A percentile compares a stretch with the other conserved stretches of the same genome.
Conservation (phyloP, 176 grass and related monocot species). For the Juncus inflexus region DNA sequence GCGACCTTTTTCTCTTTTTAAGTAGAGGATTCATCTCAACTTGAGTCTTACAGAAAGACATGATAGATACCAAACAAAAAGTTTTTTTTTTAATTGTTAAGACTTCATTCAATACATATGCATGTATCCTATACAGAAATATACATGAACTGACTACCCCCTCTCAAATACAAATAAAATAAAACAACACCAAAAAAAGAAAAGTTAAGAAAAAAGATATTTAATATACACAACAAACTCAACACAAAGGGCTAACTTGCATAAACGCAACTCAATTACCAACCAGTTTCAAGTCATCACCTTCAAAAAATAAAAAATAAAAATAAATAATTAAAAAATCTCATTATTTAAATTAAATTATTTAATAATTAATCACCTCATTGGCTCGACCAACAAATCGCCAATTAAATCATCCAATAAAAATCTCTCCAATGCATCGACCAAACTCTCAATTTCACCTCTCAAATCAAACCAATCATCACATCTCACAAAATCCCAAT, state of each 20-base stretch:
- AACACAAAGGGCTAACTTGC: background rate
- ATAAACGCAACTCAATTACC: background rate
- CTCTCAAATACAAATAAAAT: no score
- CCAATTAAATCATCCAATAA: conserved; percentile 27
- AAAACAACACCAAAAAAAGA: background rate
- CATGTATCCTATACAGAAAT: no score
- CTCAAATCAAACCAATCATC: conserved; percentile 27
- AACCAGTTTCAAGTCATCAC: no score
- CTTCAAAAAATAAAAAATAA: background rate
- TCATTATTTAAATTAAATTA: background rate
- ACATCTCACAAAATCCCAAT: conserved; percentile 24
- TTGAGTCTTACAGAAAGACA: no score
- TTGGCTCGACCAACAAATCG: conserved; percentile 6
- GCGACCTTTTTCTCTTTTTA: no score
- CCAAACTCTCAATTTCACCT: conserved; percentile 5
- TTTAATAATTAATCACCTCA: background rate
- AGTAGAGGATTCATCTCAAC: no score
- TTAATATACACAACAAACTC: conserved; percentile 9
- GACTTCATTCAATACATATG: no score
- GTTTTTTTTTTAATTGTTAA: no score
- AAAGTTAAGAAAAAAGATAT: background rate
- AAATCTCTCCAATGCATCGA: conserved; percentile 21
- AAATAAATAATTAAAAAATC: background rate
- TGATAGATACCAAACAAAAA: no score
- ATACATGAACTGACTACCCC: no score